Evolutionary conservation across 768 basidiomycete genomes (phyloP).

Genomic region (Tremella yokohamensis): DNA sequence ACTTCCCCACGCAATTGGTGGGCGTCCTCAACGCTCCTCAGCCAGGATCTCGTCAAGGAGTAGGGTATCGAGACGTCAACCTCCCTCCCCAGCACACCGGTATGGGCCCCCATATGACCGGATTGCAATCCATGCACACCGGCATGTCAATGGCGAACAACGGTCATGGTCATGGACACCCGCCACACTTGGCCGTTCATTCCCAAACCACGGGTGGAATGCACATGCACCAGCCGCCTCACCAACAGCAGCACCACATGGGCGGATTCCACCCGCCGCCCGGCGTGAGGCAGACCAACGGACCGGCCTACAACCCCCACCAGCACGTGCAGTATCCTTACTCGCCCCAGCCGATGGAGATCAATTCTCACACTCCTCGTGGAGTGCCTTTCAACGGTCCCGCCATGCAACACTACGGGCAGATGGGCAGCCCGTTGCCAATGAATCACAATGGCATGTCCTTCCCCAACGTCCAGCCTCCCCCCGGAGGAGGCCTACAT

Average conservation of each 20-base stretch:
- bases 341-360: conserved; percentile 34
- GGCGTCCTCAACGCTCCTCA: conserved; percentile 66
- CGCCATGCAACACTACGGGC: conserved; percentile 22
- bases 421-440: conserved; percentile 21
- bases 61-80: conserved; percentile 20
- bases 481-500: conserved; percentile 11
- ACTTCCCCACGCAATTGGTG: conserved; percentile 84
- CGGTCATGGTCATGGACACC: conserved; percentile 11
- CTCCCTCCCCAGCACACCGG: conserved; percentile 14
- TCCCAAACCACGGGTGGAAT: too few relatives aligned
- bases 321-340: conserved; percentile 44
- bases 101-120: conserved; percentile 14
- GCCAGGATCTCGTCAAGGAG: conserved; percentile 18
- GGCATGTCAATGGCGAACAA: conserved; percentile 20
- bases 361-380: conserved; percentile 27
- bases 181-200: neutral
- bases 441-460: conserved; percentile 40
- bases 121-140: conserved; percentile 13
- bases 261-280: neutral
- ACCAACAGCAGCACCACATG: conserved; percentile 9
- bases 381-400: conserved; percentile 36
- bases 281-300: neutral
- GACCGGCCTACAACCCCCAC: conserved; percentile 37
- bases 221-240: conserved; percentile 16
- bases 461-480: conserved; percentile 8